phyloP scores from a whole-genome alignment of 495 filamentous ascomycete species.

The Schizothecium vesticola region DNA sequence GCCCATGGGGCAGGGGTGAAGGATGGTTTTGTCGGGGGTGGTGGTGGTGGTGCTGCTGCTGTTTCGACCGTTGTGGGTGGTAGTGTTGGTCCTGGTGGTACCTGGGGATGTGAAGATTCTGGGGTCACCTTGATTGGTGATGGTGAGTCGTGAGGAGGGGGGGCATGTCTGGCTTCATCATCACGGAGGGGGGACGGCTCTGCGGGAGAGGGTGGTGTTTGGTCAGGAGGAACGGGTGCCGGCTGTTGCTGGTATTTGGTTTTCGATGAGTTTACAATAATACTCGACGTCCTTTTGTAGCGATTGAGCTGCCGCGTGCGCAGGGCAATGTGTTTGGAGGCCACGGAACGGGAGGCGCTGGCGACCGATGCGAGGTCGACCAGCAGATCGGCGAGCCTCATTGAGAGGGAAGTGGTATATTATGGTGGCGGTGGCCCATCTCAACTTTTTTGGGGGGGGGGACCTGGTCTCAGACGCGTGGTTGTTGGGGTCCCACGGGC shows the following conservation, averaged over 20 bases:
- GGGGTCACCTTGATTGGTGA: background rate
- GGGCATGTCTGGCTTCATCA: background rate
- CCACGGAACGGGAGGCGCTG: constrained; percentile 71
- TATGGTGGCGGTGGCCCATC: background rate
- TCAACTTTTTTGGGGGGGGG: background rate
- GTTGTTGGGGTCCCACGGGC: background rate
- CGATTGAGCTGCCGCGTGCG: constrained; percentile 71
- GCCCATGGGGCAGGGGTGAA: constrained; percentile 24
- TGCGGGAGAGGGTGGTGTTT: background rate
- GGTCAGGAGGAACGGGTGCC: background rate
- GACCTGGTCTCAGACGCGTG: background rate
- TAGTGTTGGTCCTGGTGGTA: background rate
- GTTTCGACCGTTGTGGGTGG: background rate
- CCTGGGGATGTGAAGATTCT: background rate
- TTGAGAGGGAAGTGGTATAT: constrained; percentile 14
- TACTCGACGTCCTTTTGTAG: constrained; percentile 69
- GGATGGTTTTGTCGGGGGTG: background rate
- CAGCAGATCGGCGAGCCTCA: constrained; percentile 50
- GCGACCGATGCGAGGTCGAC: constrained; percentile 75
- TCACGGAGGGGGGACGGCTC: background rate
- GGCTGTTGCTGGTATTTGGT: background rate
- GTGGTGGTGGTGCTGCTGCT: background rate
- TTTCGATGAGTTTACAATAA: constrained; percentile 46
- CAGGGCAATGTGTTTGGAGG: constrained; percentile 72
- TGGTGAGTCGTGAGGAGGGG: background rate